These are phyloP conservation scores for Fraxinus sp. DNA, from an alignment of 305 asterid genomes.

Conservation along the genomic window DNA sequence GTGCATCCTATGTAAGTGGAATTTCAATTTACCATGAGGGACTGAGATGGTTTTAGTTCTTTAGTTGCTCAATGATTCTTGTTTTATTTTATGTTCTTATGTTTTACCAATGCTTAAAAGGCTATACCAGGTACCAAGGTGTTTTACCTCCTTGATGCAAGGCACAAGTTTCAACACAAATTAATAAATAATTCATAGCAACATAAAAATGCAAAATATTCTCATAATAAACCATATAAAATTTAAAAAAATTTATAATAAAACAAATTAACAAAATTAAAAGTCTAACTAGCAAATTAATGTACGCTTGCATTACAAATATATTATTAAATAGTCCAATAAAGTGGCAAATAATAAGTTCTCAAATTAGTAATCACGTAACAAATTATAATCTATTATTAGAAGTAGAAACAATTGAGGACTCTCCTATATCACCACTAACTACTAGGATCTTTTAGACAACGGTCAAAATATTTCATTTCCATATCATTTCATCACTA, in stretches of 20 bases:
- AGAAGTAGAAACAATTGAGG: background rate
- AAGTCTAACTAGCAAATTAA: background rate
- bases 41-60: background rate
- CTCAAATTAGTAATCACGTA: background rate
- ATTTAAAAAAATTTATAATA: background rate
- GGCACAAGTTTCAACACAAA: background rate
- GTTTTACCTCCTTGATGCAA: background rate
- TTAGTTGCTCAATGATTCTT: background rate
- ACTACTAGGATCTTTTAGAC: background rate
- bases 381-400: background rate
- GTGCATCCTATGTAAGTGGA: background rate
- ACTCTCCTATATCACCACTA: background rate
- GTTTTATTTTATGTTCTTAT: background rate
- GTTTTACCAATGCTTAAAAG: background rate
- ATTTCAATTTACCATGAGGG: background rate
- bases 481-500: background rate
- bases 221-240: background rate
- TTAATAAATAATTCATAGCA: background rate
- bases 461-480: background rate
- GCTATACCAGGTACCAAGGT: background rate
- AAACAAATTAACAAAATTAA: background rate
- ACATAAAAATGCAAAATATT: background rate
- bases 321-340: background rate
- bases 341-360: background rate
- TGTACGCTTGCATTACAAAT: background rate